Percentiles rank a stretch among this genome's conserved stretches.
These are phyloP conservation scores for Argentina anserina DNA, from an alignment of 306 rosid genomes.

Conservation along the genomic window DNA sequence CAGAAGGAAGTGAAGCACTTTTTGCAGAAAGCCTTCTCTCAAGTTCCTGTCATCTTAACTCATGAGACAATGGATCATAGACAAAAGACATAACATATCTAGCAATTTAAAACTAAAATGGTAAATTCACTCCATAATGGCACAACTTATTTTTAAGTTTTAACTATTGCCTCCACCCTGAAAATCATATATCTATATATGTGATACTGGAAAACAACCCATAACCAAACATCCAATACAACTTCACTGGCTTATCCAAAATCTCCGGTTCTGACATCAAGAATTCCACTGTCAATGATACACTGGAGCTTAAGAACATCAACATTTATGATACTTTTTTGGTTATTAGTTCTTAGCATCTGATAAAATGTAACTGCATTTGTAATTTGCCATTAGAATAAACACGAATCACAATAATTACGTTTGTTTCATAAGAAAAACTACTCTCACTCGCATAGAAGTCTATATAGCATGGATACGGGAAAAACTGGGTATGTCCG, in stretches of 20 bases:
- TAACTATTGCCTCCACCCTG: neutral
- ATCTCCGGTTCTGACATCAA: neutral
- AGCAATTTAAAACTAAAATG: neutral
- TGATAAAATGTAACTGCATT: neutral
- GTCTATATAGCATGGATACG: too few species aligned
- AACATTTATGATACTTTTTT: neutral
- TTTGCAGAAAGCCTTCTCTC: conserved; percentile 36
- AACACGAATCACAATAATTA: neutral
- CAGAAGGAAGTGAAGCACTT: conserved; percentile 45
- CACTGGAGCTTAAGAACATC: neutral
- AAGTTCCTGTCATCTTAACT: conserved; percentile 36
- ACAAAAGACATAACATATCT: neutral
- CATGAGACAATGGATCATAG: neutral
- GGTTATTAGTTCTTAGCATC: neutral
- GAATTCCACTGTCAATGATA: neutral
- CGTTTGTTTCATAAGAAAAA: neutral
- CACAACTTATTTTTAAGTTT: neutral
- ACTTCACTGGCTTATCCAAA: neutral
- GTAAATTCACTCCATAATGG: neutral
- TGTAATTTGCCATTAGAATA: neutral
- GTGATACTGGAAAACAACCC: neutral
- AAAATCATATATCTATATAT: neutral
- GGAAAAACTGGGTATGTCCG: too few species aligned
- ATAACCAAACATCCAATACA: neutral
- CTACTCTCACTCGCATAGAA: neutral